Evolutionary conservation across 306 rosid species (phyloP), one percentile per base, ranked within the genome.

Genomic region (Gastrolobium villosum): DNA sequence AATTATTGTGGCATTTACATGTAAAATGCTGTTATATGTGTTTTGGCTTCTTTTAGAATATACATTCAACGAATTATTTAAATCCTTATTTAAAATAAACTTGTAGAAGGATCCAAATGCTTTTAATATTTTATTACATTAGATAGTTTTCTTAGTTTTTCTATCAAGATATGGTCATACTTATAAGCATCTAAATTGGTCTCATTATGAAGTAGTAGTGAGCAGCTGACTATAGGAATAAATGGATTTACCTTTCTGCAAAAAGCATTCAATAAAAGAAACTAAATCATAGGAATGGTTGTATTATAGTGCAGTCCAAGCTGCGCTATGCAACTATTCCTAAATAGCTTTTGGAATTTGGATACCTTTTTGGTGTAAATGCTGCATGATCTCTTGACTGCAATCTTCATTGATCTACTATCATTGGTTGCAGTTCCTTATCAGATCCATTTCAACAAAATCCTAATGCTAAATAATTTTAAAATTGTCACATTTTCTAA

Each of bases 11-110:
- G 37, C 50, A 48, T 10, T 37, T 60, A 48, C 39, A 37, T 72
- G 60, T 41, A 3, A 54, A 55, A 7, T 31, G 39, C 36, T 10
- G 32, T 5, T 64, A 7, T 55, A 14, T 52, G 50, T 66, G 67
- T 57, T 56, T 39, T 36, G 45, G 35, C 61, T 80, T 64, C 61
- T 28, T 26, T 26, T 44, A 34, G 64, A 73, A 20, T 55, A 46
- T 37, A 14, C 59, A 36, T 37, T 48, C 35, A 7, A 37, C 7
- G 20, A 52, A 76, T 63, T 56, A 4, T 63, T 4, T 26, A 39
- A 20, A 34, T 67, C 7, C 60, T n/a, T n/a, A n/a, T n/a, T n/a
- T n/a, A n/a, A n/a, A 57, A 60, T 78, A 10, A 77, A 41, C 7
- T 65, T 43, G n/a, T 13, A 10, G 20, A 15, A 35, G 53, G 57